Conservation (phyloP, 1,284 basidiomycete species). For the Microbotryum violaceum region DNA sequence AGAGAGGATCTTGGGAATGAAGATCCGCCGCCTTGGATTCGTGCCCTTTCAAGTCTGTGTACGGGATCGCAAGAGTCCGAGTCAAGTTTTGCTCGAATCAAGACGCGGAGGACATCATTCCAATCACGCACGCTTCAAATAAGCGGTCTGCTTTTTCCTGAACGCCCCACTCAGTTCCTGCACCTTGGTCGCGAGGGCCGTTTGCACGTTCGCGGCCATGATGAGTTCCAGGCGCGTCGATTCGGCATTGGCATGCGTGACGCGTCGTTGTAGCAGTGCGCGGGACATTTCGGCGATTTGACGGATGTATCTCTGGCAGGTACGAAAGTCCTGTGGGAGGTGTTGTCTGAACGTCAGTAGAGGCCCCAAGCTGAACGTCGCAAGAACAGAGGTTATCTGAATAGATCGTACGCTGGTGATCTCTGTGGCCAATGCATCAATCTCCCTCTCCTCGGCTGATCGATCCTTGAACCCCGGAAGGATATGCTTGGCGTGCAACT, state of each 20-base stretch:
- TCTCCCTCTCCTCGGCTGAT: slow-evolving; percentile 83
- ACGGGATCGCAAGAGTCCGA: background rate
- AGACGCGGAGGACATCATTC: background rate
- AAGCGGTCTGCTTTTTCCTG: slow-evolving; percentile 92
- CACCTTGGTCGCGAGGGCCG: slow-evolving; percentile 85
- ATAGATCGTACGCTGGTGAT: slow-evolving; percentile 65
- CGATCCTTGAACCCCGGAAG: slow-evolving; percentile 95
- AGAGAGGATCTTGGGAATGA: slow-evolving; percentile 22
- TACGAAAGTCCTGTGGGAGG: slow-evolving; percentile 63
- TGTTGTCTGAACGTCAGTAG: slow-evolving; percentile 20
- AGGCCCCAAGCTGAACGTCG: background rate
- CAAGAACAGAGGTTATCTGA: background rate
- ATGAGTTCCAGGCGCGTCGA: slow-evolving; percentile 47
- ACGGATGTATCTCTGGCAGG: slow-evolving; percentile 54
- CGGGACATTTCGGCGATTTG: slow-evolving; percentile 50
- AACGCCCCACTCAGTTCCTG: slow-evolving; percentile 90
- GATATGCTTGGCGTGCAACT: slow-evolving; percentile 88
- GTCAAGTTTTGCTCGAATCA: background rate
- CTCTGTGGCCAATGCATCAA: slow-evolving; percentile 73
- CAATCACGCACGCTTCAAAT: slow-evolving; percentile 80
- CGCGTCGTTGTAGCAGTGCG: slow-evolving; percentile 6
- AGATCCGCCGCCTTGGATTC: slow-evolving; percentile 19
- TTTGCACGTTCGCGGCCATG: slow-evolving; percentile 89
- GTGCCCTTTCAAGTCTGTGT: slow-evolving; percentile 33
- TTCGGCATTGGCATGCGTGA: slow-evolving; percentile 42